Conservation (phyloP, 306 rosid species). For the Dryas drummondii region DNA sequence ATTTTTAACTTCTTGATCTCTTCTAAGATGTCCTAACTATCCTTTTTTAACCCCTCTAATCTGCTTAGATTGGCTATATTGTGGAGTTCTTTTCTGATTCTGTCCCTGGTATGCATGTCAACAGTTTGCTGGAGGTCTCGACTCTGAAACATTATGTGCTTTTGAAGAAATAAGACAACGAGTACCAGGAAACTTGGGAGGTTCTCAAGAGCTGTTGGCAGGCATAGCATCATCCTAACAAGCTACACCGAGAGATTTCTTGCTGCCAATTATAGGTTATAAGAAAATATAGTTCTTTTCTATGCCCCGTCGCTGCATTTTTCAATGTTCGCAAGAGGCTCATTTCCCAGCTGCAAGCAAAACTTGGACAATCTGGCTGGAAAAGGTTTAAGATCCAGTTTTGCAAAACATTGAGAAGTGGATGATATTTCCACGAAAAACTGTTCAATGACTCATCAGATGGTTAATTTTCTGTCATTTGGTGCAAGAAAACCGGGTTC, state of each 20-base stretch:
- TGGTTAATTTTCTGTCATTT: no score
- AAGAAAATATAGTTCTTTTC: neutral
- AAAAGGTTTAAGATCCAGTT: neutral
- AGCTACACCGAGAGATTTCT: neutral
- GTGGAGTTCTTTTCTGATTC: constrained; percentile 2
- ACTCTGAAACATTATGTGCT: constrained; percentile 82
- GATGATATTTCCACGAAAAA: neutral
- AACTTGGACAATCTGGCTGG: neutral
- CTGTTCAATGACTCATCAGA: neutral
- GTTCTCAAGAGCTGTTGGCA: constrained; percentile 58
- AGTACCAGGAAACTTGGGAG: constrained; percentile 50
- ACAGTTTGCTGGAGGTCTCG: constrained; percentile 94
- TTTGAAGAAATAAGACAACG: constrained; percentile 79
- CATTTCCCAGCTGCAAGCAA: constrained; percentile 7
- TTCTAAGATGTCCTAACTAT: neutral
- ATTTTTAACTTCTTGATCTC: neutral
- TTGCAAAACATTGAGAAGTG: neutral
- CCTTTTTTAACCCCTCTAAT: neutral
- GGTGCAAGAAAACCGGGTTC: no score
- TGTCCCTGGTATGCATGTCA: constrained; percentile 8
- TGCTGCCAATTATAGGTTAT: neutral
- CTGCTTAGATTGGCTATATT: neutral
- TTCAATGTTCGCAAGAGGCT: neutral
- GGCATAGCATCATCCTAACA: constrained; percentile 56
- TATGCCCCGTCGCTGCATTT: neutral